Conservation (phyloP, 2,329 filamentous ascomycete genomes). For the Blastomyces parvus region DNA sequence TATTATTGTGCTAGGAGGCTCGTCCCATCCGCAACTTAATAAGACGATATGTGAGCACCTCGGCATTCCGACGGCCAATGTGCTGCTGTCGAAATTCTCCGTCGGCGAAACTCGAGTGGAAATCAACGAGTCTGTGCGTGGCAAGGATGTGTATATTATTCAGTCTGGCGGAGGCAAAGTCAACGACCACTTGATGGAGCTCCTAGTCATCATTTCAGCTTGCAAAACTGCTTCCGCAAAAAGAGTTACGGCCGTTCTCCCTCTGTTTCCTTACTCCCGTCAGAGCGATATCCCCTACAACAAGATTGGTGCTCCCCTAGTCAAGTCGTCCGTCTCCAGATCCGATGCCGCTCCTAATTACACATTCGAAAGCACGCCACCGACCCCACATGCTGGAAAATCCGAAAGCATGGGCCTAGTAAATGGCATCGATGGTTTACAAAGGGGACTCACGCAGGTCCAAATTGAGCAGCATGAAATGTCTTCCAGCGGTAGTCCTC, state of each 20-base stretch:
- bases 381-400: conserved; percentile 67
- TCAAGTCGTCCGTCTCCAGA: conserved; percentile 48
- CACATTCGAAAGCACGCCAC: conserved; percentile 86
- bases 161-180: conserved; percentile 87
- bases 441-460: conserved; percentile 63
- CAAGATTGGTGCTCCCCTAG: conserved; percentile 81
- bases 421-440: conserved; percentile 60
- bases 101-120: conserved; percentile 92
- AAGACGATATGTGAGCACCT: conserved; percentile 82
- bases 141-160: conserved; percentile 98
- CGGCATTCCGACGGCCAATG: conserved; percentile 73
- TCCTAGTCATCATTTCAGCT: conserved; percentile 96
- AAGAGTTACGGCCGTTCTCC: conserved; percentile 85
- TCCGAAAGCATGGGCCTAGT: conserved; percentile 55
- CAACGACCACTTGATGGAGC: conserved; percentile 93
- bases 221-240: conserved; percentile 92
- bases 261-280: conserved; percentile 91
- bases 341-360: conserved; percentile 43
- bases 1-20: conserved; percentile 86
- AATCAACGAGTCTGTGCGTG: conserved; percentile 90
- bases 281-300: conserved; percentile 97
- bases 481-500: conserved; percentile 32
- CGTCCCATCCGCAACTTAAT: conserved; percentile 80
- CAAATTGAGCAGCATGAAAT: conserved; percentile 46
- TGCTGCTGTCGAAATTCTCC: conserved; percentile 83